These are phyloP conservation scores for Neurospora cerealis DNA, from an alignment of 495 filamentous ascomycete species.

Conservation along the genomic window DNA sequence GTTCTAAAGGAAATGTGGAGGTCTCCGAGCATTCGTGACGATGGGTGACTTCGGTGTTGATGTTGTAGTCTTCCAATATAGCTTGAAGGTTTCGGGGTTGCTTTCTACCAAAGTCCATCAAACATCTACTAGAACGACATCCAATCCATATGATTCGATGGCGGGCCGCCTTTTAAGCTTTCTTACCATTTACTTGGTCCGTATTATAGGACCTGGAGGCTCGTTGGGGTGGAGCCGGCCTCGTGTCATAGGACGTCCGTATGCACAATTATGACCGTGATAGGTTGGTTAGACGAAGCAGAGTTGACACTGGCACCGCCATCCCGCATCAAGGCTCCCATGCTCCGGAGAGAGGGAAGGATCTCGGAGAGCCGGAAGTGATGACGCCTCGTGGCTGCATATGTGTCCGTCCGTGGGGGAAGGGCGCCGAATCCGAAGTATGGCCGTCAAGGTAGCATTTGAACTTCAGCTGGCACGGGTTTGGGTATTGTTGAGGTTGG, in stretches of 20 bases:
- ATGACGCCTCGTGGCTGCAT: neutral
- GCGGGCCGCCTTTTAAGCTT: neutral
- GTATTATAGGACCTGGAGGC: neutral
- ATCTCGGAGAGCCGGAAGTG: slow-evolving; percentile 11
- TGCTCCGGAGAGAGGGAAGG: slow-evolving; percentile 11
- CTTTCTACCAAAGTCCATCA: neutral
- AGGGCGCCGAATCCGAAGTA: neutral
- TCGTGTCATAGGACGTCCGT: neutral
- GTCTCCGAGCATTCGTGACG: neutral
- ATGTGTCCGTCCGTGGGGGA: neutral
- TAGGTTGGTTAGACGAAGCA: neutral
- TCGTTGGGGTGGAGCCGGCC: neutral
- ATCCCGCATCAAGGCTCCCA: neutral
- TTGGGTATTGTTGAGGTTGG: neutral
- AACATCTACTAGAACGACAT: neutral
- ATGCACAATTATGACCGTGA: neutral
- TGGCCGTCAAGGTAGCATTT: neutral
- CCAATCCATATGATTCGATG: neutral
- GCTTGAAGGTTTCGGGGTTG: neutral
- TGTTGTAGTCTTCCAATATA: neutral
- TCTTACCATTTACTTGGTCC: neutral
- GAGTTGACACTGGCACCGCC: neutral
- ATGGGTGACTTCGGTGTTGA: neutral
- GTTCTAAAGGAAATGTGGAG: neutral
- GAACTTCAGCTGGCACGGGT: neutral